phyloP scores from a whole-genome alignment of 2,329 filamentous ascomycete genomes.

The Mycosphaerella arachidis region DNA sequence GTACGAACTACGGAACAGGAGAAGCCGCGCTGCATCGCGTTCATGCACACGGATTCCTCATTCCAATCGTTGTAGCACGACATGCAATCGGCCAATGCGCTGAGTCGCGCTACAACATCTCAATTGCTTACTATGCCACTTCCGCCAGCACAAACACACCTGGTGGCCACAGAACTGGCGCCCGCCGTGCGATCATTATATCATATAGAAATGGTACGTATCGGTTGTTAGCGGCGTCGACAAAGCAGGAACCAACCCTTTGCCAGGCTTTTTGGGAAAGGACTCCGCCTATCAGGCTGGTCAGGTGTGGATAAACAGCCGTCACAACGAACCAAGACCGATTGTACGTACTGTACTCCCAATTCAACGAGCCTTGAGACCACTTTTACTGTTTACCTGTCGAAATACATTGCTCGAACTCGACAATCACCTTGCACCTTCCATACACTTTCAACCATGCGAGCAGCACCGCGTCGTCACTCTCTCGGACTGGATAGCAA shows the following conservation, averaged over 20 bases:
- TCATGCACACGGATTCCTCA: neutral
- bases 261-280: neutral
- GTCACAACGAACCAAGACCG: neutral
- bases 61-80: neutral
- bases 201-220: neutral
- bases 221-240: constrained; percentile 1
- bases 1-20: neutral
- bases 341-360: neutral
- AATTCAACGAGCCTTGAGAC: too few relatives aligned
- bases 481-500: too few relatives aligned
- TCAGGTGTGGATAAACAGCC: neutral
- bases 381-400: too few relatives aligned
- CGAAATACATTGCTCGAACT: too few relatives aligned
- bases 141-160: neutral
- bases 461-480: too few relatives aligned
- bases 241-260: constrained; percentile 8
- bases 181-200: neutral
- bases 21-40: neutral
- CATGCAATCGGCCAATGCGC: neutral
- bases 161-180: neutral
- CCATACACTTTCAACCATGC: too few relatives aligned
- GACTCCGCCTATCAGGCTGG: neutral
- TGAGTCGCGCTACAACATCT: neutral
- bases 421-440: too few relatives aligned
- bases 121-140: neutral